phyloP scores from a whole-genome alignment of 2,329 filamentous ascomycete genomes.

The Fusarium floridanum region DNA sequence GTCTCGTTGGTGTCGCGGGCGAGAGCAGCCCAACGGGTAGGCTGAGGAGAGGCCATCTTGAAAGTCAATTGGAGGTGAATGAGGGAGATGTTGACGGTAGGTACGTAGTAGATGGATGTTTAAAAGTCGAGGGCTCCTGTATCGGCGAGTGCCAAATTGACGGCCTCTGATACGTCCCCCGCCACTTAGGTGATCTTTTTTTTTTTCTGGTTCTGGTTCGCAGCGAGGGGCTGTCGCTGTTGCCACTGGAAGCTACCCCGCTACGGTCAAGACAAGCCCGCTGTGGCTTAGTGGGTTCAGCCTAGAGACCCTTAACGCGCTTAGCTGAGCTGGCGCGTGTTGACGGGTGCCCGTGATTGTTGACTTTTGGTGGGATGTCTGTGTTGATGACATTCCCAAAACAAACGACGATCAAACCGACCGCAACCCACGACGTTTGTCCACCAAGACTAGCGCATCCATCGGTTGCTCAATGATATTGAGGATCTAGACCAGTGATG shows the following conservation, averaged over 20 bases:
- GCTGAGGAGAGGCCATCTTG: conserved; percentile 45
- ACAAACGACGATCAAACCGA: conserved; percentile 23
- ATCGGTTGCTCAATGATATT: conserved; percentile 10
- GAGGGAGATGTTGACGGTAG: conserved; percentile 10
- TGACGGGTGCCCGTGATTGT: conserved; percentile 16
- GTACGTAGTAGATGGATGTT: conserved; percentile 8
- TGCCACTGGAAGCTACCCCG: conserved; percentile 47
- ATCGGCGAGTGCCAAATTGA: conserved; percentile 48
- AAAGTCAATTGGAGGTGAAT: conserved; percentile 27
- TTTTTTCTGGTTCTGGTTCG: background rate
- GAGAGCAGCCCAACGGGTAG: conserved; percentile 78
- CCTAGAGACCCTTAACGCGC: conserved; percentile 38
- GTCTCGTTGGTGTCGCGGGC: conserved; percentile 97
- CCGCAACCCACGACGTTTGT: conserved; percentile 8
- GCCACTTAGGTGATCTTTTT: conserved; percentile 39
- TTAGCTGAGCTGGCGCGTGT: conserved; percentile 15
- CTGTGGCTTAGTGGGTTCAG: conserved; percentile 34
- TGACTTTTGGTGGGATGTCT: conserved; percentile 43
- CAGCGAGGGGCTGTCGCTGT: conserved; percentile 20
- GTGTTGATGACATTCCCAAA: conserved; percentile 33
- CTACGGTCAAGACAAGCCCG: conserved; percentile 44
- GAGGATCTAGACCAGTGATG: conserved; percentile 67
- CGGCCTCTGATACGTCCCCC: conserved; percentile 42
- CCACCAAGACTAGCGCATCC: background rate
- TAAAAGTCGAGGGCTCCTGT: conserved; percentile 43